Evolutionary conservation across 2,329 filamentous ascomycete genomes (phyloP).

Genomic region (Thyridium curvatum): DNA sequence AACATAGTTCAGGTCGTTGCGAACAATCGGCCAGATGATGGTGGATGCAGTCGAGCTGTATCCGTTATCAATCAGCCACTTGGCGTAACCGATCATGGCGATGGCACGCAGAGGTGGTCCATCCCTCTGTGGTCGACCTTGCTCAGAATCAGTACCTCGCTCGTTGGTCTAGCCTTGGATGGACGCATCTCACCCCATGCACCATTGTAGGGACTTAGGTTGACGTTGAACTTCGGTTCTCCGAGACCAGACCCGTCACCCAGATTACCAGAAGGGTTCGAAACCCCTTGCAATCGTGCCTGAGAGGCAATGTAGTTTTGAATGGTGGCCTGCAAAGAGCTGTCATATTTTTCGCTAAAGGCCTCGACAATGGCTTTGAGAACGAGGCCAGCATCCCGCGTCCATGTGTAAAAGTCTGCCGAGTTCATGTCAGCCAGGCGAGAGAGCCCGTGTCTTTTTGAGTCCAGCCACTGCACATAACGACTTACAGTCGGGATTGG

Average conservation of each 20-base stretch:
- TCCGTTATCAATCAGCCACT: slow-evolving; percentile 64
- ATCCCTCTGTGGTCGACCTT: slow-evolving; percentile 68
- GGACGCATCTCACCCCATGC: slow-evolving; percentile 58
- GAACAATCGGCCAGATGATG: slow-evolving; percentile 66
- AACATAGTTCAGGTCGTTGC: slow-evolving; percentile 71
- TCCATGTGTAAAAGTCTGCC: slow-evolving; percentile 82
- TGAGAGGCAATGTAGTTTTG: slow-evolving; percentile 64
- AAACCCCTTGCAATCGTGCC: slow-evolving; percentile 58
- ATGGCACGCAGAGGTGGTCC: slow-evolving; percentile 72
- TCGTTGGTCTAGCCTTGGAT: no score
- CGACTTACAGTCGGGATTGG: slow-evolving; percentile 48
- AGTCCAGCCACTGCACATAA: no score
- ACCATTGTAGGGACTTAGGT: slow-evolving; percentile 58
- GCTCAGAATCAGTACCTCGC: neutral
- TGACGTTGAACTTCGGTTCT: slow-evolving; percentile 68
- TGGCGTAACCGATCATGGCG: slow-evolving; percentile 64
- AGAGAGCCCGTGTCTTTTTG: no score
- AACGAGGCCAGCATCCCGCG: slow-evolving; percentile 64
- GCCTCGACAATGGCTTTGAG: slow-evolving; percentile 64
- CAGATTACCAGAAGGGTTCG: slow-evolving; percentile 61
- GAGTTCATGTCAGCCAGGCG: no score
- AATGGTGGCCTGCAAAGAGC: slow-evolving; percentile 51
- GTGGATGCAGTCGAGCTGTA: slow-evolving; percentile 48
- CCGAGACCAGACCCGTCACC: slow-evolving; percentile 50
- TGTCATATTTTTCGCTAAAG: slow-evolving; percentile 53